A percentile compares a stretch with the other conserved stretches of the same genome.
These are phyloP conservation scores for Backusella psychrophila DNA, from an alignment of 192 early-diverging fungal species.

Conservation along the genomic window DNA sequence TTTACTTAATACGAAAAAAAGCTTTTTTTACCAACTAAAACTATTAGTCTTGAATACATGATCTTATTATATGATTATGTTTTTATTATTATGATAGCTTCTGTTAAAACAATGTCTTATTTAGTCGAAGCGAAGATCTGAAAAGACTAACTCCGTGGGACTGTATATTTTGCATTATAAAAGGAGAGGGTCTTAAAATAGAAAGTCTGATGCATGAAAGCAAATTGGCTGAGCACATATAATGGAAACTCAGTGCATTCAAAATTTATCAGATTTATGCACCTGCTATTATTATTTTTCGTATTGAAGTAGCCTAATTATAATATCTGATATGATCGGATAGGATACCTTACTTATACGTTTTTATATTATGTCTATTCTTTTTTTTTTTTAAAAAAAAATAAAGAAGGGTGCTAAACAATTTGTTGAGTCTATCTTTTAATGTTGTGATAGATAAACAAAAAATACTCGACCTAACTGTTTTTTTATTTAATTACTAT, in stretches of 20 bases:
- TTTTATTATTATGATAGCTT: neutral
- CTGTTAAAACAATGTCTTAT: neutral
- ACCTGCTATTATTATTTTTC: neutral
- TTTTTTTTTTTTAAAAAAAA: neutral
- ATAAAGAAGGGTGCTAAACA: neutral
- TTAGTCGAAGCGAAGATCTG: neutral
- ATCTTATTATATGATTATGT: neutral
- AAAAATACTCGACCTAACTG: neutral
- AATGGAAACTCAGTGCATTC: neutral
- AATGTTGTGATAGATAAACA: neutral
- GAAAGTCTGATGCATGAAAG: neutral
- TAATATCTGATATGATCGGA: neutral
- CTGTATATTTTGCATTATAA: neutral
- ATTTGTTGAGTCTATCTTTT: neutral
- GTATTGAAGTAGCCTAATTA: neutral
- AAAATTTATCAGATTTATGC: neutral
- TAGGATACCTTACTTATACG: neutral
- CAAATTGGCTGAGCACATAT: neutral
- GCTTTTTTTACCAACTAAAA: neutral
- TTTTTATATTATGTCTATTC: neutral
- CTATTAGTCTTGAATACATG: neutral
- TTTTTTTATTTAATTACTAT: neutral
- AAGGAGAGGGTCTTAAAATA: neutral
- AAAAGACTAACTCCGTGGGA: neutral
- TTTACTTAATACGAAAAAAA: neutral